A percentile compares a stretch with the other conserved stretches of the same genome.
phyloP scores from a whole-genome alignment of 2,329 filamentous ascomycete species.

The Colletotrichum coccodes region DNA sequence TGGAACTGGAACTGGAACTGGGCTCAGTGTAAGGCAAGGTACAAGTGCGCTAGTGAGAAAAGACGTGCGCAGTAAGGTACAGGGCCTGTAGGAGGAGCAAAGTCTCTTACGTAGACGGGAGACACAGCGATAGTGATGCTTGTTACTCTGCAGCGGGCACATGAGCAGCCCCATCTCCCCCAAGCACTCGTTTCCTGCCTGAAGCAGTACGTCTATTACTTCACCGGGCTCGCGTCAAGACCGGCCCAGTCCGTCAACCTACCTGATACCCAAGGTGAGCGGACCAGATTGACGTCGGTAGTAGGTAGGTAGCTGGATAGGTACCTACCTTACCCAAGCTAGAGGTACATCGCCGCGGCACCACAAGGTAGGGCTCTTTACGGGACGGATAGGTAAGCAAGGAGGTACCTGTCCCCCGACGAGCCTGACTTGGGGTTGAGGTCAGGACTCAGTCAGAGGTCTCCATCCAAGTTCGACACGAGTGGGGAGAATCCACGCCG shows the following conservation, averaged over 20 bases:
- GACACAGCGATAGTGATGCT: background rate
- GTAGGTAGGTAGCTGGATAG: background rate
- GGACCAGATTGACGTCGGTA: background rate
- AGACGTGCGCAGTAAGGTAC: background rate
- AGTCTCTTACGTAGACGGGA: background rate
- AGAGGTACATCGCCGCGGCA: background rate
- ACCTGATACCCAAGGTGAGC: background rate
- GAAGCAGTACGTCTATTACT: too few species aligned
- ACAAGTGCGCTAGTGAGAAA: conserved; percentile 2
- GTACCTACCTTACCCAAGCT: background rate
- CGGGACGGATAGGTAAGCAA: conserved; percentile 2
- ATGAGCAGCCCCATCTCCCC: background rate
- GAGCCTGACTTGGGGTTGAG: conserved; percentile 20
- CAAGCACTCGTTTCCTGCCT: background rate
- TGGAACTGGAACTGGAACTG: conserved; percentile 32
- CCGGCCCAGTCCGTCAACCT: too few species aligned
- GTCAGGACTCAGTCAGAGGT: conserved; percentile 24
- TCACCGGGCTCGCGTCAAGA: background rate
- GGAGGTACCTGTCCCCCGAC: conserved; percentile 5
- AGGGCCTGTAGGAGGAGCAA: conserved; percentile 2
- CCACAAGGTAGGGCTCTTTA: background rate
- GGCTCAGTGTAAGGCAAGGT: conserved; percentile 2
- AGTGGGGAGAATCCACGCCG: conserved; percentile 30
- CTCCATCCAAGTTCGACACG: conserved; percentile 22
- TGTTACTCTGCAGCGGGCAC: background rate